Evolutionary conservation across 2,329 filamentous ascomycete species (phyloP).

Genomic region (Teratosphaeria pseudoeucalypti): DNA sequence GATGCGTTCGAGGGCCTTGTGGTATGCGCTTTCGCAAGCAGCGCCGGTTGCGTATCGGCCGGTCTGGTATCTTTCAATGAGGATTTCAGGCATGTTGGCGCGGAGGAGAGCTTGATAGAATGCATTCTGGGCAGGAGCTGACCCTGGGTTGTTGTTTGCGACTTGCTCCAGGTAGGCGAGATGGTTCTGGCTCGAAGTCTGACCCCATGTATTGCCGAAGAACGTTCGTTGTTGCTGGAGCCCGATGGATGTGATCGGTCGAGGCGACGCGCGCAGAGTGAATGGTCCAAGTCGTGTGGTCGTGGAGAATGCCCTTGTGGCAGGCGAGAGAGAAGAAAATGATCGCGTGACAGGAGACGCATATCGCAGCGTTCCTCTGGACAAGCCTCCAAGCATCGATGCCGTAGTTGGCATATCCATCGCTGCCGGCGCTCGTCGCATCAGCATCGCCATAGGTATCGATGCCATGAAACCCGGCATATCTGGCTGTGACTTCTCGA

Average conservation of each 20-base stretch:
- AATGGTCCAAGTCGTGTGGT: conserved; percentile 25
- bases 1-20: conserved; percentile 59
- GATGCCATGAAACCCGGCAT: conserved; percentile 12
- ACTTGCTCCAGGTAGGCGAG: conserved; percentile 81
- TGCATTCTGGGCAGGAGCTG: conserved; percentile 77
- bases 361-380: conserved; percentile 23
- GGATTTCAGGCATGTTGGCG: conserved; percentile 86
- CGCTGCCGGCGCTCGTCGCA: conserved; percentile 5
- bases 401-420: conserved; percentile 5
- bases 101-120: conserved; percentile 88
- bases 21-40: conserved; percentile 67
- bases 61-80: conserved; percentile 81
- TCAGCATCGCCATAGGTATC: not conserved
- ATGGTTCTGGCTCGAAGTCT: conserved; percentile 43
- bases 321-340: conserved; percentile 14
- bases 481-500: not conserved
- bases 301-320: conserved; percentile 30
- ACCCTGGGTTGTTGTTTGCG: conserved; percentile 84
- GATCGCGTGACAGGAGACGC: conserved; percentile 26
- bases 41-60: conserved; percentile 74
- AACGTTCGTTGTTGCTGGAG: conserved; percentile 35
- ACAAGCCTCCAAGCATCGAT: conserved; percentile 15
- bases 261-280: conserved; percentile 7
- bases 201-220: conserved; percentile 29
- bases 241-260: conserved; percentile 18